Evolutionary conservation across 108 stramenopile genomes (phyloP).

Genomic region (Cyclotella kingstonii): DNA sequence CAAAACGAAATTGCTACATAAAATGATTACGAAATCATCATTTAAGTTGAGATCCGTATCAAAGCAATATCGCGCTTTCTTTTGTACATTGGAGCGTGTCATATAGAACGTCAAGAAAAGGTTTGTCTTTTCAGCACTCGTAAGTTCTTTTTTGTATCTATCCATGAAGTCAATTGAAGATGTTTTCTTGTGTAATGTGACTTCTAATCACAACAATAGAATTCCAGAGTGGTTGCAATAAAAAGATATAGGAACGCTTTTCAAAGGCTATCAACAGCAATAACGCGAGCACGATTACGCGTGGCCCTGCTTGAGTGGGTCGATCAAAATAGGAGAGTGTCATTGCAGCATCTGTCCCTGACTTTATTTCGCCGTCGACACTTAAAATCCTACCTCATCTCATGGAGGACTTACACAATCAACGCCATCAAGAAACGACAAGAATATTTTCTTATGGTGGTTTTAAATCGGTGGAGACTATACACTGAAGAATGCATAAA

Average conservation of each 20-base stretch:
- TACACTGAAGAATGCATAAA: constrained; percentile 19
- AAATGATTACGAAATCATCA: no score
- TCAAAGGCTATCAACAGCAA: background rate
- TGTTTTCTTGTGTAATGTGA: background rate
- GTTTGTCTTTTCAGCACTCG: background rate
- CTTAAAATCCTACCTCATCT: background rate
- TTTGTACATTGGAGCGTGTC: background rate
- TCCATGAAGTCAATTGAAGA: background rate
- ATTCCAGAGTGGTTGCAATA: no score
- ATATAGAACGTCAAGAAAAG: background rate
- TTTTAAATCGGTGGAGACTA: constrained; percentile 32
- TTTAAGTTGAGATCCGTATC: background rate
- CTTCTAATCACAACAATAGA: no score
- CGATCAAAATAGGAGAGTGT: background rate
- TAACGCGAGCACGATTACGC: background rate
- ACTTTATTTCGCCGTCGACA: background rate
- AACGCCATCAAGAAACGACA: background rate
- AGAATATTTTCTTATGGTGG: constrained; percentile 32
- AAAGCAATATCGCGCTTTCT: background rate
- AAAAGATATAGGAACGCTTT: background rate
- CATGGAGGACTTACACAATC: constrained; percentile 19
- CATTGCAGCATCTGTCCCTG: background rate
- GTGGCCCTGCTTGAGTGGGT: background rate
- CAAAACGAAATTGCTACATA: no score
- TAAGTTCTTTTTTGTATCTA: background rate